Evolutionary conservation across 345 rosid genomes (phyloP), one percentile per base, ranked within the genome.

Genomic region (Murraya koenigii): DNA sequence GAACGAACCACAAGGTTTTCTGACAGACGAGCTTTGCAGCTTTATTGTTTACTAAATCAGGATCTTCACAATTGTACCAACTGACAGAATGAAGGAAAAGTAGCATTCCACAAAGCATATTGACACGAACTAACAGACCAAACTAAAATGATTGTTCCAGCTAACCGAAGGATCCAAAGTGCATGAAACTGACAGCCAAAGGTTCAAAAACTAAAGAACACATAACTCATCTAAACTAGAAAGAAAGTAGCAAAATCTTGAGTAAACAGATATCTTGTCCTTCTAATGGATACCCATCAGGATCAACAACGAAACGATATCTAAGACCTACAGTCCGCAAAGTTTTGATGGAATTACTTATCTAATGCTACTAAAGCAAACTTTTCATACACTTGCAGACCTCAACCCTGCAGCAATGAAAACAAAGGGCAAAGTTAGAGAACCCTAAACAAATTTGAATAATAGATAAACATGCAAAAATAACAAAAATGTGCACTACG

Each of bases 1-100:
- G 56, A 78, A 81, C 28, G 67, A 80, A 79, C 77, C 84, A 72
- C 28, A 73, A 75, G 69, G 49, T 60, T 64, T 85, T 82, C 77
- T 60, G 83, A 85, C 66, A 80, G 78, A 83, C 66, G 82, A 87
- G 85, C 91, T 78, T 80, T 82, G 54, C 67, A 72, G 87, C 89
- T 82, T 90, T 90, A 88, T 89, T 89, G 78, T 82, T 83, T 77
- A 66, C 74, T 82, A 80, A 79, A 86, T 76, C 78, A 79, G 80
- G 78, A 82, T 77, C 85, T 82, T 84, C 81, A 80, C 69, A 82
- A 78, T 15, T 36, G 77, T 72, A 78, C 79, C 36, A 84, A 79
- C 75, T 73, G 74, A 83, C 47, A 72, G 83, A 84, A 28, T 2
- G 80, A 41, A 80, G 85, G 73, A 76, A 63, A 77, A 60, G 64